These are phyloP conservation scores for Xanthoceras sorbifolium DNA, from an alignment of 345 rosid species.

Conservation along the genomic window DNA sequence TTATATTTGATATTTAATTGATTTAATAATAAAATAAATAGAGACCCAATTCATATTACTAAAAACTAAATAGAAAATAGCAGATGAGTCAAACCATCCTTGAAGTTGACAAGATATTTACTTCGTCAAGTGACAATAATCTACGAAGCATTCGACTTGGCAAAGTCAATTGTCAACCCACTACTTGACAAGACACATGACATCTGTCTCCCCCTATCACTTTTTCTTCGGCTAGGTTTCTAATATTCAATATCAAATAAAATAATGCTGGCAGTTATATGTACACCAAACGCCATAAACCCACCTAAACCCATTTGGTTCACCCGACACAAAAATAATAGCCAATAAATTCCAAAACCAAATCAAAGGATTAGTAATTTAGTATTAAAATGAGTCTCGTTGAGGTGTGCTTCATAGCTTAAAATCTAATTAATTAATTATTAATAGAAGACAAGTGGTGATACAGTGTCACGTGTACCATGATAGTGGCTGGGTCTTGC, in stretches of 20 bases:
- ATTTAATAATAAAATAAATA: no score
- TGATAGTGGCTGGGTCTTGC: constrained; percentile 22
- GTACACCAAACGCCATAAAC: neutral
- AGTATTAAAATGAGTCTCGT: neutral
- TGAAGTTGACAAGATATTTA: neutral
- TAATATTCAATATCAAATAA: neutral
- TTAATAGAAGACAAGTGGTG: neutral
- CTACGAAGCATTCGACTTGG: constrained; percentile 12
- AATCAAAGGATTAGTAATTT: neutral
- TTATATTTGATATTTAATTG: no score
- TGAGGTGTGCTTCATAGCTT: neutral
- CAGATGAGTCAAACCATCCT: neutral
- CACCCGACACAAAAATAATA: constrained; percentile 10
- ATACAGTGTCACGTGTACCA: constrained; percentile 16
- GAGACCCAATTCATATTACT: no score
- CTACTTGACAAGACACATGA: constrained; percentile 29
- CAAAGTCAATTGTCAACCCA: constrained; percentile 42
- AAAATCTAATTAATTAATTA: constrained; percentile 3
- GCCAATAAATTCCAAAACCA: neutral
- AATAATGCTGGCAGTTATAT: neutral
- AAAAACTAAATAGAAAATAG: neutral
- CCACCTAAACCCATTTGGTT: neutral
- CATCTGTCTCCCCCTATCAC: constrained; percentile 19
- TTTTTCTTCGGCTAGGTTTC: no score
- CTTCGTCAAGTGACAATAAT: neutral